phyloP scores from a whole-genome alignment of 1,284 basidiomycete species.

The Pyrrhoderma noxium region DNA sequence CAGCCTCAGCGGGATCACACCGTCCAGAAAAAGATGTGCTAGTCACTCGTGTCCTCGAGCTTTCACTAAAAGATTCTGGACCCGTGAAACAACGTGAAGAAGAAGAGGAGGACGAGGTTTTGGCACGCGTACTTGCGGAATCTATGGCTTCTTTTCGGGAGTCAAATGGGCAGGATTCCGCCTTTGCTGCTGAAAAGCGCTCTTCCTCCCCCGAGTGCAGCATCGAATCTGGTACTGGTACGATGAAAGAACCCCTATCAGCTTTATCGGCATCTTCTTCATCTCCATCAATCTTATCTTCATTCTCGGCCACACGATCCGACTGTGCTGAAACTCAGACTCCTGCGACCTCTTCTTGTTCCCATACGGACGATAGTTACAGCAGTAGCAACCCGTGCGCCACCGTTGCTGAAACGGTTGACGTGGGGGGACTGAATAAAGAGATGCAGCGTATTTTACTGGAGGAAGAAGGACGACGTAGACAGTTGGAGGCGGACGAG shows the following conservation, averaged over 20 bases:
- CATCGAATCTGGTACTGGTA: not conserved
- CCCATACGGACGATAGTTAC: not conserved
- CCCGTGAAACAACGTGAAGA: slow-evolving; percentile 14
- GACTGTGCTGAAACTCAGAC: not conserved
- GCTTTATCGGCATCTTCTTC: slow-evolving; percentile 1
- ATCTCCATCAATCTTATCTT: not conserved
- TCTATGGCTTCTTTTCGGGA: slow-evolving; percentile 5
- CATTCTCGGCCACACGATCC: not conserved
- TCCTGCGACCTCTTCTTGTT: slow-evolving; percentile 1
- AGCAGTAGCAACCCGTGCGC: not conserved
- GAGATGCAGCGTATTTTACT: not conserved
- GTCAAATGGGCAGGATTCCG: not conserved
- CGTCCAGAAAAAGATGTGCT: slow-evolving; percentile 26
- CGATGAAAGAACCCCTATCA: not conserved
- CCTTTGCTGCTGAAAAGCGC: too few relatives aligned
- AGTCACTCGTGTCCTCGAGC: slow-evolving; percentile 34
- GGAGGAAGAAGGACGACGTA: slow-evolving; percentile 11
- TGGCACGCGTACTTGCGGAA: slow-evolving; percentile 13
- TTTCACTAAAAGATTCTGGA: slow-evolving; percentile 45
- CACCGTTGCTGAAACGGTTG: not conserved
- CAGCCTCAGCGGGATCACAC: not conserved
- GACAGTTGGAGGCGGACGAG: slow-evolving; percentile 11
- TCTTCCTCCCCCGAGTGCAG: too few relatives aligned
- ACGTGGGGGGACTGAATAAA: slow-evolving; percentile 2
- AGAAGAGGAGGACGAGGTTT: slow-evolving; percentile 11